These are phyloP conservation scores for Lanmaoa rubissima DNA, from an alignment of 768 basidiomycete species.

Conservation along the genomic window DNA sequence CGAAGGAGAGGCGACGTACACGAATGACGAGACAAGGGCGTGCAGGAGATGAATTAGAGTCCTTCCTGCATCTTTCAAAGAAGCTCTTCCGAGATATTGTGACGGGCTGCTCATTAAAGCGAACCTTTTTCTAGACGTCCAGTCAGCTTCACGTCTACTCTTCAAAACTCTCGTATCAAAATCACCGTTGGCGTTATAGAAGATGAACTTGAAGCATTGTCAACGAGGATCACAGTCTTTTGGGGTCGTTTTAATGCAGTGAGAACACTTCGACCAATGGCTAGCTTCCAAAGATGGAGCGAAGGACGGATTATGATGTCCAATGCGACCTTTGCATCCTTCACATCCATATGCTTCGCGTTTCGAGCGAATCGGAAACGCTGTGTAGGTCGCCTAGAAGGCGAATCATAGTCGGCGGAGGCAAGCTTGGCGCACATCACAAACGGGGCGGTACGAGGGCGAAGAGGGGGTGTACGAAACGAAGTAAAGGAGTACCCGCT, in stretches of 20 bases:
- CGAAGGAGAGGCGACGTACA: constrained; percentile 11
- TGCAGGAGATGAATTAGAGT: constrained; percentile 13
- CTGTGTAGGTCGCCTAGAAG: constrained; percentile 3
- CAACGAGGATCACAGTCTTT: constrained; percentile 5
- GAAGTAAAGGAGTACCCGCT: background rate
- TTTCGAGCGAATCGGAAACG: constrained; percentile 14
- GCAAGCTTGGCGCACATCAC: constrained; percentile 15
- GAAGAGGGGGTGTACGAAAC: background rate
- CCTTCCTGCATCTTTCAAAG: constrained; percentile 14
- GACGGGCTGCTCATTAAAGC: constrained; percentile 28
- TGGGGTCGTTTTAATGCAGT: constrained; percentile 6
- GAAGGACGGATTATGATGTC: constrained; percentile 25
- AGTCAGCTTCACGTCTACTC: constrained; percentile 1
- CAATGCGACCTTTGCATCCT: constrained; percentile 17
- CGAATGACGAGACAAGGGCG: constrained; percentile 31
- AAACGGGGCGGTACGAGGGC: background rate
- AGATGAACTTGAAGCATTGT: constrained; percentile 6
- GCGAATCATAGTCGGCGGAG: constrained; percentile 1
- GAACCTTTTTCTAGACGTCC: constrained; percentile 19
- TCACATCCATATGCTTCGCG: constrained; percentile 14
- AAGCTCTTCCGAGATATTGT: constrained; percentile 21
- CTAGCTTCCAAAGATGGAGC: constrained; percentile 21
- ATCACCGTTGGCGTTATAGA: constrained; percentile 19
- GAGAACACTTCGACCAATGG: constrained; percentile 4
- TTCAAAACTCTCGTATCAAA: background rate